Evolutionary conservation across 2,329 filamentous ascomycete species (phyloP), one percentile per base, ranked within the genome.

Genomic region (Colletotrichum navitas): DNA sequence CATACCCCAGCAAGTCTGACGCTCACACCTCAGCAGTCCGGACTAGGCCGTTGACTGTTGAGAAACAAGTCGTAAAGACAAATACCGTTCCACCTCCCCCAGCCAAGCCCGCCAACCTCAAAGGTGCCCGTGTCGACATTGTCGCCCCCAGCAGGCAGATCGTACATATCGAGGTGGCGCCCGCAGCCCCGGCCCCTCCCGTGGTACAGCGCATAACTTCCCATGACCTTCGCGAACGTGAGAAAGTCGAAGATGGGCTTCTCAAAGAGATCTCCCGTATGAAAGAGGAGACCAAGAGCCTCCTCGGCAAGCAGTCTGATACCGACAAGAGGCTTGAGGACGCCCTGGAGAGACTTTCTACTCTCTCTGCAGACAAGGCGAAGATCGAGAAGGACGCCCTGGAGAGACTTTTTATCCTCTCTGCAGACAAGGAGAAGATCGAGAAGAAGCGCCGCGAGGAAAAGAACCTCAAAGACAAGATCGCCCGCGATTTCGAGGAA

Each of bases 181-280:
- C 67, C 11, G 32, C 61, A 32, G 68, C 54, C 47, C 68, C 68
- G 26, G 66, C 70, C 5, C 66, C 66, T 56, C 70, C 70, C 10
- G 49, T 58, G 29, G 34, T 68, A 29, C 67, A 63, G 16, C 63
- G 55, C 58, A 63, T 71, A 54, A 66, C 67, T 26, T 56, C 62
- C 16, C 36, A 62, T 2, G 71, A 73, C 32, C 66, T 74, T 51
- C 54, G 63, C 16, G 60, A 72, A 62, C 59, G 68, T 54, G 68
- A 68, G 18, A 66, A 61, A 24, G 61, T 69, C 1, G 70, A 73
- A 21, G 52, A 61, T 49, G 63, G 52, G n/a, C 66, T 73, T 41
- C 54, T 63, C 54, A 71, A 63, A 60, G 59, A 74, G 49, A 71
- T 74, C 51, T 51, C 62, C n/a, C 63, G 56, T 39, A 72, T 74